Base-by-base conservation (phyloP, 2,329 filamentous ascomycete species). In the Exophiala bonariae region DNA sequence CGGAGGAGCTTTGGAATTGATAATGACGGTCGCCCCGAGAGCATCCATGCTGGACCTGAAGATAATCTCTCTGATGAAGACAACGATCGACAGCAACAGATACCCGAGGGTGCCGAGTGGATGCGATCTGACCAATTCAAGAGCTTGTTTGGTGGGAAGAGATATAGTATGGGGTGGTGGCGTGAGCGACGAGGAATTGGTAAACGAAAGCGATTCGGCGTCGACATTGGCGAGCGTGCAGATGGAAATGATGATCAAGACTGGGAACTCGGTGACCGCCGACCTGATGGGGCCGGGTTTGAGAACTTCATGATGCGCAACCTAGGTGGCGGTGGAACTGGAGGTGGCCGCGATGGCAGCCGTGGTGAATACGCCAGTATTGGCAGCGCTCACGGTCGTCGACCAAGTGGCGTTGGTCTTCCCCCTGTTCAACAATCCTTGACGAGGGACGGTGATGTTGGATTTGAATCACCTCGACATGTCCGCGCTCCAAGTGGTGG, bases 141-240 rank as follows among this genome's bases (percentile, higher is more conserved):
- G 17, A 35, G 28, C 4, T 28, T 57, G 7, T 60, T 59, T 17
- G 41, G 52, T 4, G 52, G 52, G 5, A 42, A 47, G 16, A 28
- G 45, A 10, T 60, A 55, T 41, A 57, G 52, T 16, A 48, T 57
- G 42, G 58, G 58, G 8, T 60, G 58, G 58, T 60, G 58, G 58
- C 41, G 47, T 26, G 55, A 58, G 30, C 40, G 45, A 10, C 40
- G 17, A 10, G 44, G 41, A 7, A 41, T 36, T 3, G 52, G 53
- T 16, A 56, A 54, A 28, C 26, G 45, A 14, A 48, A 52, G 13
- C 37, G 58, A 4, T 60, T 54, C 26, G 58, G 58, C 18, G 47
- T 60, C 18, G 58, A 60, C 13, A 18, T 58, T 20, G 58, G 55
- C 9, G 35, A 26, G 20, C 26, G 49, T 10, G 47, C 55, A 19